A percentile compares a stretch with the other conserved stretches of the same genome.
Conservation (phyloP, 768 basidiomycete genomes). For the Tricholoma bakamatsutake region DNA sequence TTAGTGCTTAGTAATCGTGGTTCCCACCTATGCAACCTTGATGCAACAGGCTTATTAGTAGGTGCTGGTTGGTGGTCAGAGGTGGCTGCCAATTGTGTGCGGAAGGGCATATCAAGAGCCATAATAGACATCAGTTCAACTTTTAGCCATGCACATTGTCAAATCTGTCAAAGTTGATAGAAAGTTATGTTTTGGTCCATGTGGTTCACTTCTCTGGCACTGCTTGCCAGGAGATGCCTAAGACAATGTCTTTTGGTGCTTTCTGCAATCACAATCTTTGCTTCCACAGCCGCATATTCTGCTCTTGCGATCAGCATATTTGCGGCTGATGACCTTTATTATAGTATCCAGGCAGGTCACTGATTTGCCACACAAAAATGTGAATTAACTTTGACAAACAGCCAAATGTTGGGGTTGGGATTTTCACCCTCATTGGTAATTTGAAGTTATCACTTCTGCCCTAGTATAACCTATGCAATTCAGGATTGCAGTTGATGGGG, state of each 20-base stretch:
- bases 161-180: too few species aligned
- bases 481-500: constrained; percentile 5
- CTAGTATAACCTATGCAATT: constrained; percentile 1
- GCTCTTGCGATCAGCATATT: constrained; percentile 56
- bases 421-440: constrained; percentile 11
- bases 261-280: constrained; percentile 55
- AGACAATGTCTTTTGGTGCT: constrained; percentile 42
- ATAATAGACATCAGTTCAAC: too few species aligned
- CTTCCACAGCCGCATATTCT: constrained; percentile 52
- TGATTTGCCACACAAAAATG: neutral
- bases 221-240: constrained; percentile 13
- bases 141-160: too few species aligned
- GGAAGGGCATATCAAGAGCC: too few species aligned
- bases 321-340: constrained; percentile 46
- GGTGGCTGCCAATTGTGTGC: too few species aligned
- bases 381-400: neutral
- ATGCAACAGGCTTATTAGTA: too few species aligned
- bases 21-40: too few species aligned
- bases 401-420: constrained; percentile 27
- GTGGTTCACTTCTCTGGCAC: too few species aligned
- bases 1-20: neutral
- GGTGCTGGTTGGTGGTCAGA: too few species aligned
- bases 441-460: constrained; percentile 13
- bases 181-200: too few species aligned
- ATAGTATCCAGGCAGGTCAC: constrained; percentile 31